Evolutionary conservation across 345 rosid species (phyloP).

Genomic region (Aquilaria sinensis): DNA sequence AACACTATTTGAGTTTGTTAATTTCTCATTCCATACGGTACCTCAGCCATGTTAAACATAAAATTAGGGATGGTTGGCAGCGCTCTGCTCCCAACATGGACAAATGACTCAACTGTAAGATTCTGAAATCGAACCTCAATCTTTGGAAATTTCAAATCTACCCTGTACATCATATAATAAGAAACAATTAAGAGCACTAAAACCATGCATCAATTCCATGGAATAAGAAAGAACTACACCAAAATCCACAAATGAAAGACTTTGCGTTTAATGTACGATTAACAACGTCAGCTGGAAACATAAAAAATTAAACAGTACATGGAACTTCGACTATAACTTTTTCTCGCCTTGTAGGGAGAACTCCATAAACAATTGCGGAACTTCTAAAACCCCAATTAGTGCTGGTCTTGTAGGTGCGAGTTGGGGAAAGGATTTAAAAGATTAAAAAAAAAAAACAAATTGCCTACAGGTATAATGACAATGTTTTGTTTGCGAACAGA

Average conservation of each 20-base stretch:
- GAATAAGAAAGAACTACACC: neutral
- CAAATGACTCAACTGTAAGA: conserved; percentile 72
- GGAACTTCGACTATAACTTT: too few species aligned
- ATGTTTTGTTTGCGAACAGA: too few species aligned
- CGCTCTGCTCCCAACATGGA: conserved; percentile 92
- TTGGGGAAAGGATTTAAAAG: too few species aligned
- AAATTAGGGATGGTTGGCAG: conserved; percentile 95
- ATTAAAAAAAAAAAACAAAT: too few species aligned
- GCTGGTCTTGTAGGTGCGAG: too few species aligned
- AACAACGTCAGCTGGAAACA: too few species aligned
- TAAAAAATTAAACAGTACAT: too few species aligned
- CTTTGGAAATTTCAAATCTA: conserved; percentile 83
- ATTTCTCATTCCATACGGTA: conserved; percentile 14
- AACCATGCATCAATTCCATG: neutral
- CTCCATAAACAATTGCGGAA: too few species aligned
- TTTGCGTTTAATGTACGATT: too few species aligned
- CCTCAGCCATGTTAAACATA: conserved; percentile 86
- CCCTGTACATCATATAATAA: conserved; percentile 34
- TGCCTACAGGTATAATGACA: too few species aligned
- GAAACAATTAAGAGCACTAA: neutral
- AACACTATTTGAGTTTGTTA: neutral
- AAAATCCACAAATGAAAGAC: neutral
- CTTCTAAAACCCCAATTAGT: too few species aligned
- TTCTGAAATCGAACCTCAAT: conserved; percentile 85
- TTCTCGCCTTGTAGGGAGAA: too few species aligned